Percentiles rank a stretch among this genome's conserved stretches.
phyloP scores from a whole-genome alignment of 805 yeast genomes.

The Sugiyamaella smithiae region DNA sequence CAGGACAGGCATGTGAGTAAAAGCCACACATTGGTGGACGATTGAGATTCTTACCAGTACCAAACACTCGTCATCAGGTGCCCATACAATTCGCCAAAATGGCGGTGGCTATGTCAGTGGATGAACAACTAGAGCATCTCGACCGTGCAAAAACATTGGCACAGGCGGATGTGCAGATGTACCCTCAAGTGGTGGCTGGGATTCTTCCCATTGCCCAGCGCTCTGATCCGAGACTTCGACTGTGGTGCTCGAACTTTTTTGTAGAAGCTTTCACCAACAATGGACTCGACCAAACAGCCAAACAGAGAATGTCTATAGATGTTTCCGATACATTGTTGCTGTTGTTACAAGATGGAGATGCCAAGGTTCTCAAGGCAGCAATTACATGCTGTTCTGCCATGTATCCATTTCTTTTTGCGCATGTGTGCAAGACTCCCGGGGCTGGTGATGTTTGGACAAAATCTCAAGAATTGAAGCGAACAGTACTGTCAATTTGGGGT shows the following conservation, averaged over 20 bases:
- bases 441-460: slow-evolving; percentile 51
- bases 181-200: slow-evolving; percentile 36
- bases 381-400: slow-evolving; percentile 41
- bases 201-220: slow-evolving; percentile 37
- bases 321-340: slow-evolving; percentile 29
- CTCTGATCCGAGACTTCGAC: slow-evolving; percentile 32
- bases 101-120: slow-evolving; percentile 15
- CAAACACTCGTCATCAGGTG: no score
- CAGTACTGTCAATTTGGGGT: slow-evolving; percentile 59
- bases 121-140: slow-evolving; percentile 34
- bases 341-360: slow-evolving; percentile 29
- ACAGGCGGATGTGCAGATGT: slow-evolving; percentile 34
- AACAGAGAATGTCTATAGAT: slow-evolving; percentile 28
- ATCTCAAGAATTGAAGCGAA: slow-evolving; percentile 53
- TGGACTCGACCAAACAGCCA: slow-evolving; percentile 24
- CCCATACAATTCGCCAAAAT: no score
- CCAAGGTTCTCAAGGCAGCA: slow-evolving; percentile 35
- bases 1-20: no score
- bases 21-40: no score
- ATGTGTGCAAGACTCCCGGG: slow-evolving; percentile 38
- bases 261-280: slow-evolving; percentile 37
- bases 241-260: slow-evolving; percentile 38
- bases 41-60: no score
- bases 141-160: slow-evolving; percentile 37
- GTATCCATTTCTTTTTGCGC: slow-evolving; percentile 47